Evolutionary conservation across 2,329 filamentous ascomycete species (phyloP).

Genomic region (Penicillium hordei): DNA sequence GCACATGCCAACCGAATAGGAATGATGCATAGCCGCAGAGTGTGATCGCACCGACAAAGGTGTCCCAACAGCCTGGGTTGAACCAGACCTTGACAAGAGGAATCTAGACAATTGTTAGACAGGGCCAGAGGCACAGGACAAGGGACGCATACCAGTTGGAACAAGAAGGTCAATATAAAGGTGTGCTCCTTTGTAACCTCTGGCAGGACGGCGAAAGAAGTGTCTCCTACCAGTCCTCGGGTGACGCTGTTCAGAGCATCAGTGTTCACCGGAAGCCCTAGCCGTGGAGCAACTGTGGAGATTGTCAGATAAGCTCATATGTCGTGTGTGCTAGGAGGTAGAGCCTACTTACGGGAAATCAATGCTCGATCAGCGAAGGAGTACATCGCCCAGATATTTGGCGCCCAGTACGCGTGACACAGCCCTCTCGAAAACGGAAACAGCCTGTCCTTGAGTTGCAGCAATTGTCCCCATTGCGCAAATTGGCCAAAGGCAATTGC

Average conservation of each 20-base stretch:
- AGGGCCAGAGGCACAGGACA: constrained; percentile 6
- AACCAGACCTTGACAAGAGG: constrained; percentile 80
- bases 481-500: constrained; percentile 88
- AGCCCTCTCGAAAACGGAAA: constrained; percentile 93
- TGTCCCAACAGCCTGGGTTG: constrained; percentile 81
- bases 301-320: constrained; percentile 33
- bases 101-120: constrained; percentile 45
- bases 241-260: constrained; percentile 86
- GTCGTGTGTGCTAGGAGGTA: neutral
- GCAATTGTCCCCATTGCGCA: constrained; percentile 73
- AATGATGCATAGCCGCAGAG: constrained; percentile 96
- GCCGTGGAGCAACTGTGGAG: constrained; percentile 69
- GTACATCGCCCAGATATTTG: constrained; percentile 96
- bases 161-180: constrained; percentile 77
- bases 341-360: constrained; percentile 65
- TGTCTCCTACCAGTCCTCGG: constrained; percentile 87
- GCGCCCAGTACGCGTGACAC: constrained; percentile 98
- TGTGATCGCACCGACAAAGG: constrained; percentile 83
- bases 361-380: constrained; percentile 83
- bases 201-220: constrained; percentile 87
- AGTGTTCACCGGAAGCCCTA: constrained; percentile 71
- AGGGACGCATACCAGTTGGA: constrained; percentile 62
- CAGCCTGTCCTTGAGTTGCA: constrained; percentile 77
- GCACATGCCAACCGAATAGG: constrained; percentile 97
- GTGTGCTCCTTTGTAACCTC: constrained; percentile 78